These are phyloP conservation scores for Umbilicus rupestris DNA, from an alignment of 164 flowering plant genomes.

Conservation along the genomic window DNA sequence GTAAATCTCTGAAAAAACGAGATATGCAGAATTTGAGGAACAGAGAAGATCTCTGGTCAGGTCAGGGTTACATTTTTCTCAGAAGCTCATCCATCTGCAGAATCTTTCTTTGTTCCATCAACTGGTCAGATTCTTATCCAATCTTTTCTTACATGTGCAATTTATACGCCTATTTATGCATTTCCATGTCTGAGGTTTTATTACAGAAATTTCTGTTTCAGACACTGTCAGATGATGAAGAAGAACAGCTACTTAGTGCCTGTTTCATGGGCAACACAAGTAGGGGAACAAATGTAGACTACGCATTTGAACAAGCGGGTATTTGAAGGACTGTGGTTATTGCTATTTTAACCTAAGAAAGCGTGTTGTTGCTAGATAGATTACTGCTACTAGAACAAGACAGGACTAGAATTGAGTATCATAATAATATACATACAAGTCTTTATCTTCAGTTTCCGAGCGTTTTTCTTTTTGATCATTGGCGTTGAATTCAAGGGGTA, in stretches of 20 bases:
- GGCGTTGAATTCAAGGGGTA: slow-evolving; percentile 50
- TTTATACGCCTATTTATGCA: background rate
- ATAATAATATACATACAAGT: slow-evolving; percentile 16
- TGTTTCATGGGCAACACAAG: slow-evolving; percentile 97
- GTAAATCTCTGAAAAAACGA: background rate
- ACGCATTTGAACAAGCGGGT: no score
- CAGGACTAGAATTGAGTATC: slow-evolving; percentile 3
- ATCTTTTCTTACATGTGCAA: background rate
- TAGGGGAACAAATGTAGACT: no score
- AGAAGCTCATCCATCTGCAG: background rate
- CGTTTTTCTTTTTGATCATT: slow-evolving; percentile 47
- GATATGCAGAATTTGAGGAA: background rate
- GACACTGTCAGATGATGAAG: slow-evolving; percentile 20
- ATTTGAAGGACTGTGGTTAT: no score
- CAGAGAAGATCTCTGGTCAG: slow-evolving; percentile 5
- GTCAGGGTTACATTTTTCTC: no score
- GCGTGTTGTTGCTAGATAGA: no score
- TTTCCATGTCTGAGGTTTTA: no score
- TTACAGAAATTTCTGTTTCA: background rate
- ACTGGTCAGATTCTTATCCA: background rate
- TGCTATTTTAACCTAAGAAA: no score
- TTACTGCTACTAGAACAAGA: no score
- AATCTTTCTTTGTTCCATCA: background rate
- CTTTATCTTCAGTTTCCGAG: slow-evolving; percentile 58
- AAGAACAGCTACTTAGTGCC: slow-evolving; percentile 10